Percentiles rank a stretch among this genome's conserved stretches.
These are phyloP conservation scores for Ascocoryne sarcoides DNA, from an alignment of 2,329 filamentous ascomycete species.

Conservation along the genomic window DNA sequence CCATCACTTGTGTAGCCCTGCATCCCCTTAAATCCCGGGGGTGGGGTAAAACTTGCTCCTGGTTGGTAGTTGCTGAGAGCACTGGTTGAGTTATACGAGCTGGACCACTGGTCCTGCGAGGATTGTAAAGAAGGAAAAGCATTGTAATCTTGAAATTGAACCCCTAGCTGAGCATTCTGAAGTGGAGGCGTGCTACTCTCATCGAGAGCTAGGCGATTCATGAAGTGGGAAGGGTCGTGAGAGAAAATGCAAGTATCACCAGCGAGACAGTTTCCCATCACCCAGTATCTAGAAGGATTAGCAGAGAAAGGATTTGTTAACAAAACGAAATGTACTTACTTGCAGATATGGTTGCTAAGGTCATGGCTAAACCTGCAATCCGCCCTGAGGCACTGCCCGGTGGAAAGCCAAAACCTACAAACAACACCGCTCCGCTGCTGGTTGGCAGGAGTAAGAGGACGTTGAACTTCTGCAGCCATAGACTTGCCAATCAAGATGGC, in stretches of 20 bases:
- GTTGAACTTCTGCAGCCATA: slow-evolving; percentile 61
- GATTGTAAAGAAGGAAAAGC: slow-evolving; percentile 72
- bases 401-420: slow-evolving; percentile 95
- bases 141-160: slow-evolving; percentile 76
- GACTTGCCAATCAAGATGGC: slow-evolving; percentile 81
- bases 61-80: slow-evolving; percentile 44
- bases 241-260: slow-evolving; percentile 95
- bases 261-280: slow-evolving; percentile 90
- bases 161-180: slow-evolving; percentile 52
- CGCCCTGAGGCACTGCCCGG: slow-evolving; percentile 87
- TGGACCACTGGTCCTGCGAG: slow-evolving; percentile 49
- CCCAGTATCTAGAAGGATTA: slow-evolving; percentile 64
- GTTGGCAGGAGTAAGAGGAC: slow-evolving; percentile 67
- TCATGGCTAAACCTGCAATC: slow-evolving; percentile 98
- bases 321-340: slow-evolving; percentile 49
- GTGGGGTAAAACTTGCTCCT: slow-evolving; percentile 49
- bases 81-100: slow-evolving; percentile 33
- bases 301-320: slow-evolving; percentile 5
- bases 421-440: slow-evolving; percentile 79
- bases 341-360: slow-evolving; percentile 92
- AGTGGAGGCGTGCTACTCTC: slow-evolving; percentile 57
- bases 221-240: slow-evolving; percentile 81
- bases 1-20: slow-evolving; percentile 48
- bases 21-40: slow-evolving; percentile 60
- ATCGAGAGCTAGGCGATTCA: slow-evolving; percentile 71